Evolutionary conservation across 2,329 filamentous ascomycete genomes (phyloP).

Genomic region (Monosporascus sp.): DNA sequence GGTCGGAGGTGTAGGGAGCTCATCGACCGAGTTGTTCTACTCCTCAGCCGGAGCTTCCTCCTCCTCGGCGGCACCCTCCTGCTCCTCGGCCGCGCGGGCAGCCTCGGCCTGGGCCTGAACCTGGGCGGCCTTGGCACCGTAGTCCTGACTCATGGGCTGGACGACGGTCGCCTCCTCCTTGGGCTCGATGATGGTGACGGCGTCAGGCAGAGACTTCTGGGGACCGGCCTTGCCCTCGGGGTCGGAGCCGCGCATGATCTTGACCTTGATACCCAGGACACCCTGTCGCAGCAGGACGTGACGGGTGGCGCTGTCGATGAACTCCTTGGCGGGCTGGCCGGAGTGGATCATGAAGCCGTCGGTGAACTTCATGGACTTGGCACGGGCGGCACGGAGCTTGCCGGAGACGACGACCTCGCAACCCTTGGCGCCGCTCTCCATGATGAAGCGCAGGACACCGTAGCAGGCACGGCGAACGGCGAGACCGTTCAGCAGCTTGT

Average conservation of each 20-base stretch:
- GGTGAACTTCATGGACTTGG: slow-evolving; percentile 99
- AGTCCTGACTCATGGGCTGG: slow-evolving; percentile 96
- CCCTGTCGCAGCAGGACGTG: slow-evolving; percentile 99
- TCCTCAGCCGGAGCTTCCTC: slow-evolving; percentile 42
- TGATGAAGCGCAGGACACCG: slow-evolving; percentile 99
- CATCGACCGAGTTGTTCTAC: slow-evolving; percentile 35
- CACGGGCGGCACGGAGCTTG: slow-evolving; percentile 97
- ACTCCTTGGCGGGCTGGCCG: slow-evolving; percentile 98
- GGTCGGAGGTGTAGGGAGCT: slow-evolving; percentile 28
- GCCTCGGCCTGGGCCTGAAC: slow-evolving; percentile 62
- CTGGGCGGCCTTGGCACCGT: slow-evolving; percentile 81
- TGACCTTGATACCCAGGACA: slow-evolving; percentile 99
- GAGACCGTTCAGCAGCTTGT: slow-evolving; percentile 99
- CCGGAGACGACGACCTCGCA: slow-evolving; percentile 99
- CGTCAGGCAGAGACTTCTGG: slow-evolving; percentile 95
- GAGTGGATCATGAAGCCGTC: slow-evolving; percentile 99
- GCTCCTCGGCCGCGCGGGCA: slow-evolving; percentile 46
- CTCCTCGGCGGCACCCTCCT: slow-evolving; percentile 47
- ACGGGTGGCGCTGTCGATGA: slow-evolving; percentile 97
- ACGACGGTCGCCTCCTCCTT: slow-evolving; percentile 97
- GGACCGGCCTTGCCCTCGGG: slow-evolving; percentile 98
- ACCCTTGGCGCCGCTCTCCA: slow-evolving; percentile 99
- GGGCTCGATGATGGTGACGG: slow-evolving; percentile 99
- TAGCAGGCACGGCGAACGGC: slow-evolving; percentile 99
- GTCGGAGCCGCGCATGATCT: slow-evolving; percentile 99